Evolutionary conservation across 768 basidiomycete genomes (phyloP), one percentile per base, ranked within the genome.

Genomic region (Hygrocybe punicea): DNA sequence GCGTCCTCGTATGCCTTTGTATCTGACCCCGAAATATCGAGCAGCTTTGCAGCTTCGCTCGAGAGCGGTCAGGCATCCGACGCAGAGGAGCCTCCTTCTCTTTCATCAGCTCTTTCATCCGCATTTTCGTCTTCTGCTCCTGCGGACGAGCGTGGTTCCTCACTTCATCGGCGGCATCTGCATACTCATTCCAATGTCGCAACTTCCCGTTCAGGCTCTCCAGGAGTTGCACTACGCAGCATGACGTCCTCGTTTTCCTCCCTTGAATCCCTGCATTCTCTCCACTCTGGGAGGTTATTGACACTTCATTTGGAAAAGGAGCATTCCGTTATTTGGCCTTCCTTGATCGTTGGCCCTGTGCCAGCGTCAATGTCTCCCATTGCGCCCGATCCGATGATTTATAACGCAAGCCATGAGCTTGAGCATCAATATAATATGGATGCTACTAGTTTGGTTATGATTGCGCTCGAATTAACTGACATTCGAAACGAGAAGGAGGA

Each of bases 391-490:
- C 78, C 84, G 1, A 73, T 83, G 34, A 75, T 83, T 7, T 82
- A 84, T 66, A 76, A 82, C 52, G 70, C 77, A 25, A 78, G 68
- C 57, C 77, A 74, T 52, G 79, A 77, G 55, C 69, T 75, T 53
- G 88, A 91, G 57, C 78, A 81, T 46, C 79, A 81, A 63, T 92
- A 87, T 62, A 91, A 92, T 62, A 90, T 92, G 87, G 90, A 92
- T 67, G 84, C 90, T 1, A 92, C 90, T 13, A 91, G 89, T 70
- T 73, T 92, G 24, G 83, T 85, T 1, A 71, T 91, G 53, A 79
- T 84, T 58, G 90, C 80, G 8, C 72, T 90, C 42, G 90, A 92
- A 62, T 65, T 86, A 39, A 80, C 81, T 48, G 89, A 91, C 66
- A 89, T 92, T 49, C 78, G 87, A 47, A 85, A 84, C 65, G 82